phyloP scores from a whole-genome alignment of 106 monocot genomes.

The Dioscorea zingiberensis region DNA sequence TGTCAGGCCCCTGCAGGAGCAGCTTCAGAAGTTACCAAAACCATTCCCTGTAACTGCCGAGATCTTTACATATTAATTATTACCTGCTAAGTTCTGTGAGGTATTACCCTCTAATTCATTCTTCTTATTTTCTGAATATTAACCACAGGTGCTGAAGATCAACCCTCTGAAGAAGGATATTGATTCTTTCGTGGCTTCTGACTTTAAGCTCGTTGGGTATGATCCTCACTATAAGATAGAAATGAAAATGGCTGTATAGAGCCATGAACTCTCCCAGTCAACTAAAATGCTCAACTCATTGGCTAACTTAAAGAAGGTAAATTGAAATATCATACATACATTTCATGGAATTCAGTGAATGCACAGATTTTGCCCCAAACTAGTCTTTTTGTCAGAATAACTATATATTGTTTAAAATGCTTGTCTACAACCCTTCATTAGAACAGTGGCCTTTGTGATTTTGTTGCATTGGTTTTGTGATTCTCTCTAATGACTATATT shows the following conservation, averaged over 20 bases:
- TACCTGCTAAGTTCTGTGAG: background rate
- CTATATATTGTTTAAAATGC: too few relatives aligned
- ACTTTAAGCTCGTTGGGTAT: conserved; percentile 76
- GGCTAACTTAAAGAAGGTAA: too few relatives aligned
- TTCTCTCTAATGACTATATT: too few relatives aligned
- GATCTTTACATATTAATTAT: background rate
- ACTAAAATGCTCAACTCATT: too few relatives aligned
- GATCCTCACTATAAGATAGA: conserved; percentile 78
- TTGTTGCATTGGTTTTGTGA: too few relatives aligned
- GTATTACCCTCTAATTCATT: background rate
- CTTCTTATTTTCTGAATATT: background rate
- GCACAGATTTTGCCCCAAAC: too few relatives aligned
- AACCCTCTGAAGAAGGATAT: conserved; percentile 65
- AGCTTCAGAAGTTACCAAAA: conserved; percentile 23
- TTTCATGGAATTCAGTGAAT: too few relatives aligned
- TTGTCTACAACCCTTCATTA: too few relatives aligned
- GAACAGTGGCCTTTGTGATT: too few relatives aligned
- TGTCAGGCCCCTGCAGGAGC: conserved; percentile 24
- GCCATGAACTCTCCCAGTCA: background rate
- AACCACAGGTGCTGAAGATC: conserved; percentile 57
- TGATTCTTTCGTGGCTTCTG: conserved; percentile 65
- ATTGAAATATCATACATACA: too few relatives aligned
- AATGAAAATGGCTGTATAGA: conserved; percentile 89
- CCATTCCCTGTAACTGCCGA: conserved; percentile 20
- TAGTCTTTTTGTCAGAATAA: too few relatives aligned